phyloP scores from a whole-genome alignment of 805 yeast species.

The Saccharomycopsis malanga region DNA sequence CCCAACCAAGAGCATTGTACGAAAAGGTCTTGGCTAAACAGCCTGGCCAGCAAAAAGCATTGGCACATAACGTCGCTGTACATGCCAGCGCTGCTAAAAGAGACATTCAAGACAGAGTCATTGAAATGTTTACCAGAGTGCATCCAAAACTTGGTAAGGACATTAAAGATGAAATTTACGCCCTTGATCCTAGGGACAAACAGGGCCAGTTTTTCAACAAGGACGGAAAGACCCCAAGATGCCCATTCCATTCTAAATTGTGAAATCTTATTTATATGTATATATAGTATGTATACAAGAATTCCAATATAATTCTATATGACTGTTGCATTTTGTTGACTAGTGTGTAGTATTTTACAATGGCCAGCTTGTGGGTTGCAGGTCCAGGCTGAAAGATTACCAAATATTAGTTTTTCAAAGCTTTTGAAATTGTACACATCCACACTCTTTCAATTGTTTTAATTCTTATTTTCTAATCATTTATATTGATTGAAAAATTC shows the following conservation, averaged over 20 bases:
- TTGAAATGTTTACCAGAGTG: slow-evolving; percentile 70
- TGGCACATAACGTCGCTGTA: slow-evolving; percentile 76
- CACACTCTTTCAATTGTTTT: no score
- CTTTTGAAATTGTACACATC: no score
- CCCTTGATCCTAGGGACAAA: slow-evolving; percentile 39
- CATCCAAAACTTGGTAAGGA: slow-evolving; percentile 58
- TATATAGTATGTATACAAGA: no score
- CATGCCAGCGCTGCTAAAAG: slow-evolving; percentile 68
- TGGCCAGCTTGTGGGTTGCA: no score
- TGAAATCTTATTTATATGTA: neutral
- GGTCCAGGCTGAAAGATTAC: no score
- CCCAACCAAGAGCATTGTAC: slow-evolving; percentile 74
- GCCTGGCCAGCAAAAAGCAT: slow-evolving; percentile 75
- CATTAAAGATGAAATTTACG: slow-evolving; percentile 57
- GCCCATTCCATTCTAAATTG: slow-evolving; percentile 21
- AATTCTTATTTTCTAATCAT: no score
- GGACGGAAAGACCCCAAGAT: slow-evolving; percentile 10
- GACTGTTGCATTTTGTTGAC: no score
- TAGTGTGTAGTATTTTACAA: no score
- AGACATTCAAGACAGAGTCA: slow-evolving; percentile 69
- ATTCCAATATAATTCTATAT: no score
- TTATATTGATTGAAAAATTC: neutral
- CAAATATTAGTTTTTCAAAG: no score
- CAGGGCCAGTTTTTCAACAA: slow-evolving; percentile 16
- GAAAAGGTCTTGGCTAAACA: slow-evolving; percentile 61